A percentile compares a stretch with the other conserved stretches of the same genome.
Evolutionary conservation across 2,329 filamentous ascomycete species (phyloP).

Genomic region (Epichloe typhina): DNA sequence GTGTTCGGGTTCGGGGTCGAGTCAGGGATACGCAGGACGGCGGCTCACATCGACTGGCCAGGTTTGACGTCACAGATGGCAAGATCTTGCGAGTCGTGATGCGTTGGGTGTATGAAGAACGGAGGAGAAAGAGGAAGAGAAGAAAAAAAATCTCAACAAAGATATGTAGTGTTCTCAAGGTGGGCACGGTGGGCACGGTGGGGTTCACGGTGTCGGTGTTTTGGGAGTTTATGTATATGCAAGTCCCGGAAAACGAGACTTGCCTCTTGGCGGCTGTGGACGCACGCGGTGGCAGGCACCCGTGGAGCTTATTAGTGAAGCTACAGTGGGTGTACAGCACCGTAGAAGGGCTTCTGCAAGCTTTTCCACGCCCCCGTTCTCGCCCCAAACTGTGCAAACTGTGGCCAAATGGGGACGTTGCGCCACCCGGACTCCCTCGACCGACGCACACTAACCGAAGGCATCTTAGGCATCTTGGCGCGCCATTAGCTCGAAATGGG

Average conservation of each 20-base stretch:
- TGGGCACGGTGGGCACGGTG: background rate
- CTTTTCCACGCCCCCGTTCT: background rate
- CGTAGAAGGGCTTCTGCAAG: background rate
- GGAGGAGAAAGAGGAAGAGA: background rate
- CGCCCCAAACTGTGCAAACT: background rate
- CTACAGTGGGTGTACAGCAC: too few relatives aligned
- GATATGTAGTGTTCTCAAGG: background rate
- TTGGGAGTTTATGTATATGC: background rate
- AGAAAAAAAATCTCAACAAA: background rate
- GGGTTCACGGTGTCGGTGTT: background rate
- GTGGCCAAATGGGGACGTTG: background rate
- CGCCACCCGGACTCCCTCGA: background rate
- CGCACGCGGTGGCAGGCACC: background rate
- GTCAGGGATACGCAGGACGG: background rate
- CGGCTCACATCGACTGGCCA: background rate
- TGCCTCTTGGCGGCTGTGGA: background rate
- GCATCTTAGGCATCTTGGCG: conserved; percentile 1
- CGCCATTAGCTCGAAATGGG: conserved; percentile 1
- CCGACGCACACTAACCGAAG: background rate
- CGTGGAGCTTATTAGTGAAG: background rate
- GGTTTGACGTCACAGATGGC: background rate
- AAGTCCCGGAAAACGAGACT: background rate
- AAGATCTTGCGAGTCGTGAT: background rate
- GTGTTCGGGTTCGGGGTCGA: background rate
- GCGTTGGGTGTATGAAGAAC: background rate